phyloP scores from a whole-genome alignment of 768 basidiomycete species.

The Kwoniella heveanensis region DNA sequence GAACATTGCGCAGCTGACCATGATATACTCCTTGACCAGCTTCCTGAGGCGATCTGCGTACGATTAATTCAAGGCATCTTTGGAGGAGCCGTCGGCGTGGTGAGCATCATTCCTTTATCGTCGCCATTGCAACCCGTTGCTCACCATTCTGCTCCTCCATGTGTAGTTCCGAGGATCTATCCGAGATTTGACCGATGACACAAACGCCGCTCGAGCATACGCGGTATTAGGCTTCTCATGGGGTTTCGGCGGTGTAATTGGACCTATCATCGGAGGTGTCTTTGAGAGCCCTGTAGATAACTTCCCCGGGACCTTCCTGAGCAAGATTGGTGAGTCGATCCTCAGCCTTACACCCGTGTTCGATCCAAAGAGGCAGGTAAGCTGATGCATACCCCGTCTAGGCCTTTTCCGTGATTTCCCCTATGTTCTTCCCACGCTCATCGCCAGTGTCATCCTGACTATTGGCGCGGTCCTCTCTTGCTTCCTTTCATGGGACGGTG shows the following conservation, averaged over 20 bases:
- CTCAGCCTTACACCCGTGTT: not conserved
- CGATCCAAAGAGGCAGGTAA: not conserved
- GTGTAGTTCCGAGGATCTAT: constrained; percentile 69
- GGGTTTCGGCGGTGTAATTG: constrained; percentile 81
- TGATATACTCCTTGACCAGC: constrained; percentile 65
- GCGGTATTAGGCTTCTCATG: constrained; percentile 94
- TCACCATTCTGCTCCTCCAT: not conserved
- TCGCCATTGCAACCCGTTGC: too few species aligned
- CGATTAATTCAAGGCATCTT: constrained; percentile 90
- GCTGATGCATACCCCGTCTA: not conserved
- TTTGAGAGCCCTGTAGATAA: constrained; percentile 70
- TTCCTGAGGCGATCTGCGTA: constrained; percentile 76
- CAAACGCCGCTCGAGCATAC: constrained; percentile 92
- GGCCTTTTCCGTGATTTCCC: constrained; percentile 76
- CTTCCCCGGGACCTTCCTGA: constrained; percentile 74
- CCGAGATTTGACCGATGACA: constrained; percentile 80
- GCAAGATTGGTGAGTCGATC: constrained; percentile 57
- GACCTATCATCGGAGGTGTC: constrained; percentile 59
- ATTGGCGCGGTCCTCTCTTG: constrained; percentile 80
- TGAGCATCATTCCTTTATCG: constrained; percentile 56
- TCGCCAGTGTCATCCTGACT: constrained; percentile 76
- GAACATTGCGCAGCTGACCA: constrained; percentile 63
- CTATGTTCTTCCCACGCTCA: constrained; percentile 81
- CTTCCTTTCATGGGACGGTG: constrained; percentile 88
- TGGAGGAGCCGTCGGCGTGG: constrained; percentile 91